These are phyloP conservation scores for Coelastrella sp. DNA, from an alignment of 139 green algal genomes.

Conservation along the genomic window DNA sequence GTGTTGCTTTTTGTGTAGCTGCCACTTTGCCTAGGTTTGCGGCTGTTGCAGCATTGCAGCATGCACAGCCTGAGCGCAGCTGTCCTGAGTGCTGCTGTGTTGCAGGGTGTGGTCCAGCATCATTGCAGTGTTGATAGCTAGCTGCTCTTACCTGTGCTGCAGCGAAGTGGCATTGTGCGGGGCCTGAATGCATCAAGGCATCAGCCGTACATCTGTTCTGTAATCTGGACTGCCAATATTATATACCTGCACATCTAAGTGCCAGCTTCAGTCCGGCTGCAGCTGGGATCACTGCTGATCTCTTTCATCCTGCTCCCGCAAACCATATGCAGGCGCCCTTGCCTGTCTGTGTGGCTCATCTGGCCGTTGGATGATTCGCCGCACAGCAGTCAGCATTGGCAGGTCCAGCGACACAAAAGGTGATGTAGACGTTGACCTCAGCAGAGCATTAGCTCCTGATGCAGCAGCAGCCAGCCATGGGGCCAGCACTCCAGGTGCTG, in stretches of 20 bases:
- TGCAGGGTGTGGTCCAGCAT: background rate
- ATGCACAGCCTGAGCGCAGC: background rate
- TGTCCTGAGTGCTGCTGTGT: background rate
- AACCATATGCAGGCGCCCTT: conserved; percentile 46
- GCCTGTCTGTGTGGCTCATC: conserved; percentile 53
- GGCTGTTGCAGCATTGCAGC: background rate
- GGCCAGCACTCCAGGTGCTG: background rate
- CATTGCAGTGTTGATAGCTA: background rate
- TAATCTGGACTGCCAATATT: too few relatives aligned
- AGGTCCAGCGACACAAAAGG: conserved; percentile 47
- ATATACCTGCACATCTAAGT: background rate
- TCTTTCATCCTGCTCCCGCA: background rate
- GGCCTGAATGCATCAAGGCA: too few relatives aligned
- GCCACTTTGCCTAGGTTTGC: background rate
- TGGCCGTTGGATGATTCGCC: conserved; percentile 55
- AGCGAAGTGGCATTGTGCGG: too few relatives aligned
- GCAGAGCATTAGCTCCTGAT: background rate
- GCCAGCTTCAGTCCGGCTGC: background rate
- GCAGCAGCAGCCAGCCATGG: background rate
- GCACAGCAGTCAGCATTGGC: conserved; percentile 56
- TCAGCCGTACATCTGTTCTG: too few relatives aligned
- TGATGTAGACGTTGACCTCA: conserved; percentile 70
- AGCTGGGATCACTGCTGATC: background rate
- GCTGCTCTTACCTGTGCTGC: too few relatives aligned
- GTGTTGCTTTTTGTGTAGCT: background rate